Conservation (phyloP, 306 rosid genomes). For the cucumber (Cucumis sativus) region DNA sequence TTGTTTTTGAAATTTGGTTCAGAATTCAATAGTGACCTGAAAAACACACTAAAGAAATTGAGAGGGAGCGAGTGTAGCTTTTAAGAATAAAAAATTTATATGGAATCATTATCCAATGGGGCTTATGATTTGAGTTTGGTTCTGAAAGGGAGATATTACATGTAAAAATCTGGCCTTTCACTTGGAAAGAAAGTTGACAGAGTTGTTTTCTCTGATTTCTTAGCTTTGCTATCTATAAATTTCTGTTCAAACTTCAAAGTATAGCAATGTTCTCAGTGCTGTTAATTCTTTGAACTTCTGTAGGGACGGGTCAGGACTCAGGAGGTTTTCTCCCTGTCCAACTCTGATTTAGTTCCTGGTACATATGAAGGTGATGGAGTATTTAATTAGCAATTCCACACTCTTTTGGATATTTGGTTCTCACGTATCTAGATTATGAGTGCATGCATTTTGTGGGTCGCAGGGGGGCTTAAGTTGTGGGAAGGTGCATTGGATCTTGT, state of each 20-base stretch:
- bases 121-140: background rate
- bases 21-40: background rate
- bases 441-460: constrained; percentile 13
- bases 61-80: background rate
- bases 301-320: constrained; percentile 74
- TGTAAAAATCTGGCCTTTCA: background rate
- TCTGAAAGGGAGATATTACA: background rate
- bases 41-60: background rate
- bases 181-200: background rate
- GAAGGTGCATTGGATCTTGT: constrained; percentile 81
- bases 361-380: constrained; percentile 60
- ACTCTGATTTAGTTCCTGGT: constrained; percentile 88
- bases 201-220: background rate
- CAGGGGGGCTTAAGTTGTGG: constrained; percentile 90
- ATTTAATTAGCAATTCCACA: constrained; percentile 2
- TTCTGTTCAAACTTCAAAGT: background rate
- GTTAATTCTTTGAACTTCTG: background rate
- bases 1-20: background rate
- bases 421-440: background rate
- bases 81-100: background rate
- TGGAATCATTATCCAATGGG: background rate
- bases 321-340: constrained; percentile 76
- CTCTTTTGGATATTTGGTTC: background rate
- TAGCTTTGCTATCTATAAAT: background rate
- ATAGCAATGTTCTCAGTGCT: background rate